Conservation (phyloP, 2,329 filamentous ascomycete genomes). For the Alternaria ventricosa region DNA sequence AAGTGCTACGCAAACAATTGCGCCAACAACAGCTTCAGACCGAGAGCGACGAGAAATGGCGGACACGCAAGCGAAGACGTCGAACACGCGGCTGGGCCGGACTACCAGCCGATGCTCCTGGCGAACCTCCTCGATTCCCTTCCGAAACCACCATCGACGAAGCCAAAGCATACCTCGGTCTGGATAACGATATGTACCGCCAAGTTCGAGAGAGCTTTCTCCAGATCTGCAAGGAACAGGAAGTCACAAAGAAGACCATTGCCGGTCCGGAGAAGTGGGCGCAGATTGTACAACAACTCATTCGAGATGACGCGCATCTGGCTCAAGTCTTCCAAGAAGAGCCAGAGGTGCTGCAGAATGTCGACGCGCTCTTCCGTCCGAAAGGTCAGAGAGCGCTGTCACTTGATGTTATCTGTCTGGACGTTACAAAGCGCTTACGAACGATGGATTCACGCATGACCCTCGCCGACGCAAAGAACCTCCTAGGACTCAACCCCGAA, state of each 20-base stretch:
- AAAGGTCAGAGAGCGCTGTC: conserved; percentile 69
- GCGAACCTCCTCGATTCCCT: conserved; percentile 74
- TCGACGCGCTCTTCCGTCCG: conserved; percentile 33
- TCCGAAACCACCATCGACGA: conserved; percentile 85
- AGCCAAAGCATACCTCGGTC: conserved; percentile 70
- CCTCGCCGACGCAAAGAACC: conserved; percentile 76
- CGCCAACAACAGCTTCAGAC: conserved; percentile 55
- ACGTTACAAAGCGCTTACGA: conserved; percentile 82
- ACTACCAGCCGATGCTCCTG: conserved; percentile 70
- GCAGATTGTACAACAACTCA: conserved; percentile 69
- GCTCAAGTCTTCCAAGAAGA: conserved; percentile 65
- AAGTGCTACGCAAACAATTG: conserved; percentile 35
- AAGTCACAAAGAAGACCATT: conserved; percentile 76
- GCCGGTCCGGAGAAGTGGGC: conserved; percentile 78
- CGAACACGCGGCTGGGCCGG: conserved; percentile 73
- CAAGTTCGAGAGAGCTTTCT: conserved; percentile 71
- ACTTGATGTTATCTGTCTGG: conserved; percentile 79
- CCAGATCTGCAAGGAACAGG: conserved; percentile 70
- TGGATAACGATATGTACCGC: conserved; percentile 70
- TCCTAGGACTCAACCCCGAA: conserved; percentile 71
- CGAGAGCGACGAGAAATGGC: conserved; percentile 68
- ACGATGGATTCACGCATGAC: conserved; percentile 70
- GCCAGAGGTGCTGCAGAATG: conserved; percentile 59
- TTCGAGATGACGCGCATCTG: conserved; percentile 69
- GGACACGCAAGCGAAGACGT: conserved; percentile 69